phyloP scores from a whole-genome alignment of 202 grass and related monocot genomes.

The Musa balbisiana region DNA sequence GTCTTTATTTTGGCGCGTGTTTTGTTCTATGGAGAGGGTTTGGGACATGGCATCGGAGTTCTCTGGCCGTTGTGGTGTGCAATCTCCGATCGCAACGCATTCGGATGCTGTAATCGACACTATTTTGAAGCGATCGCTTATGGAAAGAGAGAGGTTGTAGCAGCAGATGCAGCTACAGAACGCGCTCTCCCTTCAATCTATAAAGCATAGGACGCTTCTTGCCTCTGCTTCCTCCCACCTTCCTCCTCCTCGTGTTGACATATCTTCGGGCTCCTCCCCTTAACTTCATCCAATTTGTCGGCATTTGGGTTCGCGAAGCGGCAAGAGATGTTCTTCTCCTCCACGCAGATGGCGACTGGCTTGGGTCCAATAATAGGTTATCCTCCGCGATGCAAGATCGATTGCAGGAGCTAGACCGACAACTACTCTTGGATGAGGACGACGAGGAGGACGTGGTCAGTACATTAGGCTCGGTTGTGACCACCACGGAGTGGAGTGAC shows the following conservation, averaged over 20 bases:
- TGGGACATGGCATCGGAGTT: background rate
- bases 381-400: constrained; percentile 8
- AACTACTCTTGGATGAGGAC: constrained; percentile 47
- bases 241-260: too few relatives aligned
- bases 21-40: background rate
- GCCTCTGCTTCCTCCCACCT: constrained; percentile 26
- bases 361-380: background rate
- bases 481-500: constrained; percentile 60
- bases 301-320: constrained; percentile 1
- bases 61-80: background rate
- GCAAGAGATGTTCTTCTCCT: too few relatives aligned
- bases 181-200: constrained; percentile 38
- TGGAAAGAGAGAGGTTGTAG: constrained; percentile 51
- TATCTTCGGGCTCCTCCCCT: too few relatives aligned
- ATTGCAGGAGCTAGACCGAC: constrained; percentile 71
- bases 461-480: constrained; percentile 46
- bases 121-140: constrained; percentile 58
- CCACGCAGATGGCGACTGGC: too few relatives aligned
- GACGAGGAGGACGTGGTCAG: constrained; percentile 32
- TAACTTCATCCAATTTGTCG: constrained; percentile 43
- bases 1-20: background rate
- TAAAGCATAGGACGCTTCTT: constrained; percentile 32
- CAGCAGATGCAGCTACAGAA: constrained; percentile 24
- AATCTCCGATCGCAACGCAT: background rate
- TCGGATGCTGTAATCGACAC: too few relatives aligned